Evolutionary conservation across 129 eudicot genomes (phyloP).

Genomic region (Tagetes patula): DNA sequence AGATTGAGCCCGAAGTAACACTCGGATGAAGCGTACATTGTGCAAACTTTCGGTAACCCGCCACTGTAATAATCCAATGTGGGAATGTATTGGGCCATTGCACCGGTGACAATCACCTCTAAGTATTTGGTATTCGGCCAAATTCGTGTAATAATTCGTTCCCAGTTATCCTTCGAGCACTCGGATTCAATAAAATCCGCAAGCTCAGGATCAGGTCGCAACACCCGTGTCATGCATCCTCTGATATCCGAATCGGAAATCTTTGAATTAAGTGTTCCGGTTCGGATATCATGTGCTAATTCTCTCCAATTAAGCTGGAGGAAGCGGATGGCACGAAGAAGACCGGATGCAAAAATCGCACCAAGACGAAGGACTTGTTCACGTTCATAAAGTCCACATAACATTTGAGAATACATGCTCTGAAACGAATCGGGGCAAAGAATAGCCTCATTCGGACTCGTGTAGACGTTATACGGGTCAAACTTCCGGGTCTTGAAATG

Average conservation of each 20-base stretch:
- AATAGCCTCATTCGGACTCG: slow-evolving; percentile 91
- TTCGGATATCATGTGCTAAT: slow-evolving; percentile 64
- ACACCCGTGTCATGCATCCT: slow-evolving; percentile 44
- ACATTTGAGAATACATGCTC: slow-evolving; percentile 92
- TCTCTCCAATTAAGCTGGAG: slow-evolving; percentile 87
- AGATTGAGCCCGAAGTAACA: slow-evolving; percentile 88
- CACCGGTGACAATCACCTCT: slow-evolving; percentile 92
- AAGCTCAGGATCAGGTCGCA: slow-evolving; percentile 53
- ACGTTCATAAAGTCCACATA: slow-evolving; percentile 86
- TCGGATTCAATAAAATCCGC: slow-evolving; percentile 57
- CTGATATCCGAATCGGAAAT: slow-evolving; percentile 51
- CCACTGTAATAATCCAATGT: slow-evolving; percentile 81
- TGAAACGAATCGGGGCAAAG: slow-evolving; percentile 90
- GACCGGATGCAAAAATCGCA: slow-evolving; percentile 92
- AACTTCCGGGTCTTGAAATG: slow-evolving; percentile 90
- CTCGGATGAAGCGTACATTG: slow-evolving; percentile 96
- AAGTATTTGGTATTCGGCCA: slow-evolving; percentile 92
- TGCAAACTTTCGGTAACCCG: slow-evolving; percentile 79
- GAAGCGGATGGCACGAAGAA: slow-evolving; percentile 95
- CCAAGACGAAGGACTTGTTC: slow-evolving; percentile 83
- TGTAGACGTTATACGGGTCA: slow-evolving; percentile 87
- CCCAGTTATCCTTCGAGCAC: slow-evolving; percentile 68
- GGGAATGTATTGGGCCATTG: slow-evolving; percentile 96
- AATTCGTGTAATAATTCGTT: slow-evolving; percentile 65
- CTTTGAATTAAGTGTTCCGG: slow-evolving; percentile 59